Percentiles rank a stretch among this genome's conserved stretches.
Conservation (phyloP, 345 rosid species). For the Turritis glabra region DNA sequence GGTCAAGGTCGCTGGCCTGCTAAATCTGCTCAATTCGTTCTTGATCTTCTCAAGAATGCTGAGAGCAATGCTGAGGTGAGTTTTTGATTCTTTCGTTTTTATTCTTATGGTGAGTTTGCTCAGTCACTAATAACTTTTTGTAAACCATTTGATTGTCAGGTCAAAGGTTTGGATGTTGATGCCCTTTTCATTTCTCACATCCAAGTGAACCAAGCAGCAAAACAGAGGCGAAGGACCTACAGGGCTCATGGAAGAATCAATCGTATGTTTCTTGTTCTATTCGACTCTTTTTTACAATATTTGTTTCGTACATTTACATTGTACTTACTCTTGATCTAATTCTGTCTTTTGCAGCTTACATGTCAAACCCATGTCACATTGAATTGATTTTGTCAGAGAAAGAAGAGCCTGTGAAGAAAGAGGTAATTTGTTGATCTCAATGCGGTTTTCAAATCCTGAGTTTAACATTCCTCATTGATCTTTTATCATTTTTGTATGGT, state of each 20-base stretch:
- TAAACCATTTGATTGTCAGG: constrained; percentile 42
- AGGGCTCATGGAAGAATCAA: constrained; percentile 98
- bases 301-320: not conserved
- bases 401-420: constrained; percentile 93
- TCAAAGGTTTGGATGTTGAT: constrained; percentile 96
- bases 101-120: not conserved
- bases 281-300: not conserved
- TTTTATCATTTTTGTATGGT: not conserved
- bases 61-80: constrained; percentile 95
- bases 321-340: not conserved
- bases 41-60: constrained; percentile 94
- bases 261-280: constrained; percentile 49
- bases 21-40: constrained; percentile 83
- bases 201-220: constrained; percentile 96
- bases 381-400: constrained; percentile 86
- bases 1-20: constrained; percentile 99
- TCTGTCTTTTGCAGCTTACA: constrained; percentile 60
- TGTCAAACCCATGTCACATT: constrained; percentile 98
- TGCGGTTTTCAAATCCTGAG: not conserved
- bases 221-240: constrained; percentile 91
- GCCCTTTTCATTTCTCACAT: constrained; percentile 79
- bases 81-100: too few relatives aligned
- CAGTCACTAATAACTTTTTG: not conserved
- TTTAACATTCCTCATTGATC: not conserved
- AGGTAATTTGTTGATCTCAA: constrained; percentile 46